Percentiles rank a stretch among this genome's conserved stretches.
phyloP scores from a whole-genome alignment of 495 filamentous ascomycete genomes.

The Penicillium bialowiezense region DNA sequence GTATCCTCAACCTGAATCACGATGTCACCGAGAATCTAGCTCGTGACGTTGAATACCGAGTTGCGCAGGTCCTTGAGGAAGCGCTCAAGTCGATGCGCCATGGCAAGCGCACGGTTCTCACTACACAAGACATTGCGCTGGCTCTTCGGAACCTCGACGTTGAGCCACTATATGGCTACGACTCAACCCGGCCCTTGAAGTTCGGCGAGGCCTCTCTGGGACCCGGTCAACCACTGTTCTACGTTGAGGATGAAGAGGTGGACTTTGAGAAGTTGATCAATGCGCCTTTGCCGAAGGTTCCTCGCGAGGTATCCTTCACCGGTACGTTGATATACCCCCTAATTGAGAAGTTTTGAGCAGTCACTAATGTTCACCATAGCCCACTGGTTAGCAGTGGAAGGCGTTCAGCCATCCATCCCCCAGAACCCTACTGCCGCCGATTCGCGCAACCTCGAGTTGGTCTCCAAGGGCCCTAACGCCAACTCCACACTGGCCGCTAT shows the following conservation, averaged over 20 bases:
- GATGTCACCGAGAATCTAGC: constrained; percentile 81
- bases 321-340: constrained; percentile 47
- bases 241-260: constrained; percentile 97
- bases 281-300: constrained; percentile 88
- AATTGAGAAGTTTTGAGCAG: neutral
- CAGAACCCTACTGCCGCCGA: constrained; percentile 90
- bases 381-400: constrained; percentile 95
- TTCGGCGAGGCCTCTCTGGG: constrained; percentile 94
- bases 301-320: constrained; percentile 87
- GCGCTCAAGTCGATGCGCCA: constrained; percentile 94
- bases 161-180: constrained; percentile 94
- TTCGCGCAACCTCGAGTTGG: constrained; percentile 72
- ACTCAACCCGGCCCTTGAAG: constrained; percentile 76
- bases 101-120: constrained; percentile 74
- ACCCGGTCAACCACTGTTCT: constrained; percentile 92
- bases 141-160: constrained; percentile 84
- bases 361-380: constrained; percentile 49
- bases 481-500: constrained; percentile 79
- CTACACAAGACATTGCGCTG: constrained; percentile 79
- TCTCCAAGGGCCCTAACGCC: constrained; percentile 83
- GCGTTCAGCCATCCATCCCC: constrained; percentile 90
- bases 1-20: constrained; percentile 72
- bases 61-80: constrained; percentile 88
- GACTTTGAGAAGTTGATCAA: constrained; percentile 99
- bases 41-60: constrained; percentile 91